Conservation (phyloP, 306 rosid species). For the Comarum palustre region DNA sequence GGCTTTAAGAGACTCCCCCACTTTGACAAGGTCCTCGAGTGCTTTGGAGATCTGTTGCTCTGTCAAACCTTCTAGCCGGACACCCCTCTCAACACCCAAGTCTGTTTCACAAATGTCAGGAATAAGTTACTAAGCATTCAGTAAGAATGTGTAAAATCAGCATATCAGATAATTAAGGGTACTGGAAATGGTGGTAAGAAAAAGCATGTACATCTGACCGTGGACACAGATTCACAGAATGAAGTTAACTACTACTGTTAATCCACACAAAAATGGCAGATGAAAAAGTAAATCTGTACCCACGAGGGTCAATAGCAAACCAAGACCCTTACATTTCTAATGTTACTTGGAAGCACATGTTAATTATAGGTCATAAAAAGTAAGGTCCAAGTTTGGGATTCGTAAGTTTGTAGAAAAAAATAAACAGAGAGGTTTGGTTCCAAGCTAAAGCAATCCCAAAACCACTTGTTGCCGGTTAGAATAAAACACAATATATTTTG, state of each 20-base stretch:
- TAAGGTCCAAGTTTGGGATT: not conserved
- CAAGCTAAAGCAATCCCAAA: not conserved
- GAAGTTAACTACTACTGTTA: not conserved
- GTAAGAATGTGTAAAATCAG: not conserved
- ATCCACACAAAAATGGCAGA: not conserved
- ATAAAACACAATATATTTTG: conserved; percentile 3
- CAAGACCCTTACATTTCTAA: not conserved
- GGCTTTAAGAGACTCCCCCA: conserved; percentile 55
- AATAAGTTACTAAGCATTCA: not conserved
- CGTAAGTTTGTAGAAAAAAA: not conserved
- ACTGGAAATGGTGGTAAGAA: not conserved
- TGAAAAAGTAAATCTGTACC: not conserved
- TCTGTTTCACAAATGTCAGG: conserved; percentile 38
- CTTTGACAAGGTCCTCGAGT: conserved; percentile 74
- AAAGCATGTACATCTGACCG: not conserved
- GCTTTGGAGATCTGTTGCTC: conserved; percentile 81
- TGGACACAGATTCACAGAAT: not conserved
- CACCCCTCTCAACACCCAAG: conserved; percentile 78
- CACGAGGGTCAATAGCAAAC: not conserved
- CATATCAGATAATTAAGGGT: not conserved
- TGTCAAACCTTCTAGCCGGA: conserved; percentile 74
- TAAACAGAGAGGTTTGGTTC: not conserved
- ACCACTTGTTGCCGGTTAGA: not conserved
- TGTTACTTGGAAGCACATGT: not conserved
- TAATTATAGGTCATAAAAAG: not conserved